Evolutionary conservation across 2,329 filamentous ascomycete genomes (phyloP).

Genomic region (Zasmidium angulare): DNA sequence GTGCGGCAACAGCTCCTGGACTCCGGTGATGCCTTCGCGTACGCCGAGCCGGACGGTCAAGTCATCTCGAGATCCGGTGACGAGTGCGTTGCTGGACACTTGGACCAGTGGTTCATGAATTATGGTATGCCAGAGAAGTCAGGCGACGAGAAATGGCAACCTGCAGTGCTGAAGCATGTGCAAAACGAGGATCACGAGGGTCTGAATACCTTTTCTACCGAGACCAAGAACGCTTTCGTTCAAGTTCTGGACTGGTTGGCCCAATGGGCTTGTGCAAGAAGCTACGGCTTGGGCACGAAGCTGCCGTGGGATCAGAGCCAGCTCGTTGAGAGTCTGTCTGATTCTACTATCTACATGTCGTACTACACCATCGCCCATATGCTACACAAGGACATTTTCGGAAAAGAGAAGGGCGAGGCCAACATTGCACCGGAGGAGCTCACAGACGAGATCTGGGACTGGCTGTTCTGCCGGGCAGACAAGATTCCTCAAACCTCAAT

Average conservation of each 20-base stretch:
- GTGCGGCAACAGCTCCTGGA: conserved; percentile 77
- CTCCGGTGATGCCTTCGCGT: conserved; percentile 77
- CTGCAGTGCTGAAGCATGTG: conserved; percentile 71
- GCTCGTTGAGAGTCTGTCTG: conserved; percentile 87
- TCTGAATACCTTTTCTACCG: conserved; percentile 74
- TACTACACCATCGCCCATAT: conserved; percentile 62
- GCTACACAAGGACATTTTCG: conserved; percentile 78
- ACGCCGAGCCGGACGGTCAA: conserved; percentile 87
- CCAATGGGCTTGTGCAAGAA: conserved; percentile 91
- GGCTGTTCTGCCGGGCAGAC: conserved; percentile 79
- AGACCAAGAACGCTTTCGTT: conserved; percentile 64
- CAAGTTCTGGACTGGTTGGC: conserved; percentile 88
- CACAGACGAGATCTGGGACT: conserved; percentile 95
- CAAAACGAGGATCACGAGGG: conserved; percentile 63
- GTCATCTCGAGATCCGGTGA: conserved; percentile 88
- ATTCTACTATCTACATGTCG: conserved; percentile 90
- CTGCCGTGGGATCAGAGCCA: conserved; percentile 91
- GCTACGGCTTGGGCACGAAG: conserved; percentile 88
- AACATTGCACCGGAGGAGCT: conserved; percentile 80
- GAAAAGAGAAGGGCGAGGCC: conserved; percentile 66
- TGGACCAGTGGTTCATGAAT: conserved; percentile 98
- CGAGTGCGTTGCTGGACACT: conserved; percentile 86
- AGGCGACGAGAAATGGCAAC: conserved; percentile 75
- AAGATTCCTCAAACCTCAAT: conserved; percentile 61
- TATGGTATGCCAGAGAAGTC: conserved; percentile 69